Base-by-base conservation (phyloP, 2,329 filamentous ascomycete genomes). In the Alternaria triticimaculans region DNA sequence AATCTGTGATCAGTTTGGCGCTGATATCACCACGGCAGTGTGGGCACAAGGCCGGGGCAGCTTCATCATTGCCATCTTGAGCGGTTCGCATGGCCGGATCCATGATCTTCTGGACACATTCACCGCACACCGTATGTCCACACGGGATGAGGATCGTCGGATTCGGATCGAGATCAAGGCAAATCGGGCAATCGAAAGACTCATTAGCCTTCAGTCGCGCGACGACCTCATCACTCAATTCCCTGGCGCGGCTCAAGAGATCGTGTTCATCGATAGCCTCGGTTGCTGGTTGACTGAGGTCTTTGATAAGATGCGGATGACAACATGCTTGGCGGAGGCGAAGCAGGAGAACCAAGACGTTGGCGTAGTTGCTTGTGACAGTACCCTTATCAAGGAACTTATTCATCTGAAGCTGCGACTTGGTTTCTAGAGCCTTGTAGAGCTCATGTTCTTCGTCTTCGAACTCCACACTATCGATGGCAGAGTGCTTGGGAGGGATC, bases 321-420 rank as follows among this genome's bases (percentile, higher is more conserved):
- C 92, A 94, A 72, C 90, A 93, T 20, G 90, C 90, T 78, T 95
- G 92, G 18, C 92, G 89, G n/a, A 96, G 85, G 23, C 92, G 89
- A 48, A 96, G 84, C 46, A 96, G 84, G 18, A 97, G 84, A 9
- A 96, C 90, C 21, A 97, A 83, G 46, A 97, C 90, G 68, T 90
- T 91, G 8, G 90, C 91, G 75, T 97, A 97, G 62, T 92, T 88
- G 65, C 86, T 71, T 74, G 60, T 20, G n/a, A 96, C 84, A 1
- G 89, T 90, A 4, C 88, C 88, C 18, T 86, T 85, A 25, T 88
- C 86, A 18, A 96, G 83, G 70, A 93, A 96, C 70, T 87, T 92
- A 82, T 92, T 95, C 83, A 96, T 92, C 49, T 88, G 84, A 3
- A 92, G 81, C 66, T 90, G 88, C 0, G 91, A 89, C 62, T 88